A percentile compares a stretch with the other conserved stretches of the same genome.
Evolutionary conservation across 2,329 filamentous ascomycete species (phyloP).

Genomic region (Colletotrichum endophyticum): DNA sequence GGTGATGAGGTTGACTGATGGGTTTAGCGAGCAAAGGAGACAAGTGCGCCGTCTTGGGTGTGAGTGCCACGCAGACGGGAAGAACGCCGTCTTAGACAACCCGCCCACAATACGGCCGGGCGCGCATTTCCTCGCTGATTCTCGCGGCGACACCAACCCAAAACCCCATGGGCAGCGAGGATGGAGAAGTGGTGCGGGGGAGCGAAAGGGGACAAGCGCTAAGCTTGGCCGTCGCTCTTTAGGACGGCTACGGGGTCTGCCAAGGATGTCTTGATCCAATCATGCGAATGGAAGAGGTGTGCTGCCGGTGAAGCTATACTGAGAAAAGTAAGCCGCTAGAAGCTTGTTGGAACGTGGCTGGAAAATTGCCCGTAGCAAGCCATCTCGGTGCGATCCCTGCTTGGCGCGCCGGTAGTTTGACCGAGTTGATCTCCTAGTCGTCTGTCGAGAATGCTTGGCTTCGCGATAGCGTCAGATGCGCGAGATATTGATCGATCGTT

Average conservation of each 20-base stretch:
- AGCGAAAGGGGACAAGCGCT: not conserved
- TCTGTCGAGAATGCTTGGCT: not conserved
- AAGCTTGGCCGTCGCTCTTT: not conserved
- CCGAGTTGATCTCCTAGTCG: not conserved
- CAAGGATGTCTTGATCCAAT: not conserved
- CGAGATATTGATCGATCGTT: not conserved
- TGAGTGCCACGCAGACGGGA: not conserved
- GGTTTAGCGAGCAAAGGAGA: not conserved
- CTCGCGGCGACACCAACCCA: not conserved
- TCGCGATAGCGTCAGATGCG: not conserved
- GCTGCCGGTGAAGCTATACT: not conserved
- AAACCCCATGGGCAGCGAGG: not conserved
- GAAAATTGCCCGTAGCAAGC: not conserved
- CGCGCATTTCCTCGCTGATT: constrained; percentile 19
- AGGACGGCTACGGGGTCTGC: not conserved
- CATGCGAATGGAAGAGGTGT: not conserved
- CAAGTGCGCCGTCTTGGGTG: not conserved
- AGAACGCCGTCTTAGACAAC: not conserved
- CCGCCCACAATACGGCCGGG: constrained; percentile 1
- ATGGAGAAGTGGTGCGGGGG: not conserved
- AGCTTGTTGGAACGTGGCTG: not conserved
- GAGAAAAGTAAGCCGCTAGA: not conserved
- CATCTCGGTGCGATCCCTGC: not conserved
- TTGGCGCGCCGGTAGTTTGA: constrained; percentile 7
- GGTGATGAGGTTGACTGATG: not conserved